Conservation (phyloP, 495 filamentous ascomycete genomes). For the Daldinia vernicosa region DNA sequence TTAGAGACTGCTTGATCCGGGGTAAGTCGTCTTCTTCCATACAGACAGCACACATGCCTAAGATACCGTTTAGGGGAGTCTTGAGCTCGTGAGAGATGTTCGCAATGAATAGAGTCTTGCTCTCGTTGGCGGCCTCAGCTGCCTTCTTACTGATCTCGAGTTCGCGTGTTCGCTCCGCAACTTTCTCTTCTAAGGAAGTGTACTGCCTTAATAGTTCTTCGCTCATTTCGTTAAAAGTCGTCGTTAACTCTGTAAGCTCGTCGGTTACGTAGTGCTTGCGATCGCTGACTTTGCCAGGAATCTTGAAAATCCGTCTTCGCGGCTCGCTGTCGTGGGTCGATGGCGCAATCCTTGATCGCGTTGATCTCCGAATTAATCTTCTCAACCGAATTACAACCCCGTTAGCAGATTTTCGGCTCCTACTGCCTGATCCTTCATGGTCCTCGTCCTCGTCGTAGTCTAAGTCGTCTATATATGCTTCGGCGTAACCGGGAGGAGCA, state of each 20-base stretch:
- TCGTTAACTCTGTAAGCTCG: conserved; percentile 85
- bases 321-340: conserved; percentile 55
- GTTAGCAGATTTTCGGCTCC: conserved; percentile 53
- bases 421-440: conserved; percentile 44
- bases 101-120: conserved; percentile 94
- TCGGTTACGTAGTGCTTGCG: conserved; percentile 80
- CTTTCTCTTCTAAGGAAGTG: conserved; percentile 80
- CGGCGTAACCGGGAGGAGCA: conserved; percentile 67
- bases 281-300: conserved; percentile 81
- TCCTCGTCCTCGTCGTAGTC: conserved; percentile 57
- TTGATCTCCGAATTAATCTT: conserved; percentile 45
- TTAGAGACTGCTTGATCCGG: conserved; percentile 80
- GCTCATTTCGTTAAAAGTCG: conserved; percentile 93
- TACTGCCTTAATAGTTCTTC: conserved; percentile 91
- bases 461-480: conserved; percentile 50
- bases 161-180: conserved; percentile 81
- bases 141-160: conserved; percentile 89
- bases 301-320: conserved; percentile 72
- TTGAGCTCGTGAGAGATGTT: conserved; percentile 96
- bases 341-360: conserved; percentile 43
- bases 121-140: conserved; percentile 90
- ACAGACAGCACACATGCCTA: conserved; percentile 91
- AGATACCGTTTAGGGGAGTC: conserved; percentile 90
- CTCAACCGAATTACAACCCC: conserved; percentile 49
- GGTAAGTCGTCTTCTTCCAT: conserved; percentile 85